These are phyloP conservation scores for Camillea tinctor DNA, from an alignment of 2,329 filamentous ascomycete genomes.

Conservation along the genomic window DNA sequence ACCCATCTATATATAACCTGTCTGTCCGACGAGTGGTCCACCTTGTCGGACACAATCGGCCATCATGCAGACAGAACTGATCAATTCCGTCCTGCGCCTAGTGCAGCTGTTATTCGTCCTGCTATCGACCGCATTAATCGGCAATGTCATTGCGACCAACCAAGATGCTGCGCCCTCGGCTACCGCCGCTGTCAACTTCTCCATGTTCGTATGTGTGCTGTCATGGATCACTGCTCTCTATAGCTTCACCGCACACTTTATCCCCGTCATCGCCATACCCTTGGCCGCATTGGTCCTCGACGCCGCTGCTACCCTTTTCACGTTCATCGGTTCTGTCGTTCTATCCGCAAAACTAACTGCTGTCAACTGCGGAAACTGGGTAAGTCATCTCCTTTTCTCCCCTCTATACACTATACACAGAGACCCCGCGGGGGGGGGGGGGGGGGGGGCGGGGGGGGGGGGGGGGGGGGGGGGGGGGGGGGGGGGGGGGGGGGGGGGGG, in stretches of 20 bases:
- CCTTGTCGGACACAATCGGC: not conserved
- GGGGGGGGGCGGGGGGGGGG: too few relatives aligned
- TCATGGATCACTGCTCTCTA: slow-evolving; percentile 64
- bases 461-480: too few relatives aligned
- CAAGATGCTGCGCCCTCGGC: slow-evolving; percentile 41
- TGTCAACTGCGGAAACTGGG: slow-evolving; percentile 63
- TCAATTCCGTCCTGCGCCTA: slow-evolving; percentile 47
- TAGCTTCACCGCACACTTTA: slow-evolving; percentile 25
- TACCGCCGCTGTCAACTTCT: slow-evolving; percentile 55
- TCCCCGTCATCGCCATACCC: slow-evolving; percentile 24
- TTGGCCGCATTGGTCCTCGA: slow-evolving; percentile 26
- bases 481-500: too few relatives aligned
- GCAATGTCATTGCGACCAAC: slow-evolving; percentile 56
- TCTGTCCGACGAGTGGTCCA: not conserved
- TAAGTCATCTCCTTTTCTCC: slow-evolving; percentile 35
- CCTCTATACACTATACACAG: not conserved
- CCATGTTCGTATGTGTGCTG: slow-evolving; percentile 68
- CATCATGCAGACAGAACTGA: slow-evolving; percentile 31
- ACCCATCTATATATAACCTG: not conserved
- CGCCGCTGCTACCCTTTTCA: slow-evolving; percentile 60
- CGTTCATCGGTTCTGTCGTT: slow-evolving; percentile 68
- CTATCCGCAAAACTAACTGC: slow-evolving; percentile 67
- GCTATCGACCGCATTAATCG: slow-evolving; percentile 55
- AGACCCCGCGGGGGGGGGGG: too few relatives aligned
- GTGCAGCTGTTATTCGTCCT: slow-evolving; percentile 52